Conservation (phyloP, 2,329 filamentous ascomycete species). For the Fusarium nematophilum region DNA sequence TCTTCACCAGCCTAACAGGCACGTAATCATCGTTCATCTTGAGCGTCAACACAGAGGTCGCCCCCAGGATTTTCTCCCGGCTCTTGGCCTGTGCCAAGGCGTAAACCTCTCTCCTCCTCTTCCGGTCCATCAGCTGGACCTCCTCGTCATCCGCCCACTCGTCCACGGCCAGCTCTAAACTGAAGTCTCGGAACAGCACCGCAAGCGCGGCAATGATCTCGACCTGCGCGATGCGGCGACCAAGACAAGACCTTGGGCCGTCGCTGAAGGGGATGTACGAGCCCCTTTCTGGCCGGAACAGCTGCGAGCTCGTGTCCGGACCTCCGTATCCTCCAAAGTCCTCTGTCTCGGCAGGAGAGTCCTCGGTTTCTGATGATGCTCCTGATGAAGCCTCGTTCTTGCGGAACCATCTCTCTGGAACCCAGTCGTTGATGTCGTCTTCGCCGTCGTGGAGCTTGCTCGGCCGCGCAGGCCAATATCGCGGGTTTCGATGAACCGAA, state of each 20-base stretch:
- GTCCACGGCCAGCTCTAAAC: slow-evolving; percentile 76
- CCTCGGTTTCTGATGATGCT: slow-evolving; percentile 22
- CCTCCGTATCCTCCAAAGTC: slow-evolving; percentile 69
- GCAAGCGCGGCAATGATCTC: slow-evolving; percentile 67
- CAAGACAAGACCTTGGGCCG: slow-evolving; percentile 67
- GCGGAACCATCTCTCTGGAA: slow-evolving; percentile 78
- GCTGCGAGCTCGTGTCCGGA: slow-evolving; percentile 69
- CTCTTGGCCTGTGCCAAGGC: slow-evolving; percentile 68
- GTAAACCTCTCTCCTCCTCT: slow-evolving; percentile 66
- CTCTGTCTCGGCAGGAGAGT: slow-evolving; percentile 51
- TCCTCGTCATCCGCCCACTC: slow-evolving; percentile 66
- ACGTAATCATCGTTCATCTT: slow-evolving; percentile 74
- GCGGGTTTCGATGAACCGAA: slow-evolving; percentile 74
- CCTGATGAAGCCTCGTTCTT: slow-evolving; percentile 41
- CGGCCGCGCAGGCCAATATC: slow-evolving; percentile 73
- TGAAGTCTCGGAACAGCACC: slow-evolving; percentile 68
- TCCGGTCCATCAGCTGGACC: slow-evolving; percentile 60
- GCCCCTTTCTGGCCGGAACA: slow-evolving; percentile 70
- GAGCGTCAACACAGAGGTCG: slow-evolving; percentile 75
- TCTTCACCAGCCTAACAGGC: slow-evolving; percentile 74
- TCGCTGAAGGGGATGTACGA: slow-evolving; percentile 70
- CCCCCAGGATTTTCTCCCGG: slow-evolving; percentile 62
- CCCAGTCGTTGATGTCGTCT: slow-evolving; percentile 74
- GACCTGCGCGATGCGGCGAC: slow-evolving; percentile 68
- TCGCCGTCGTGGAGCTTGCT: slow-evolving; percentile 56